Evolutionary conservation across 805 yeast species (phyloP), one percentile per base, ranked within the genome.

Genomic region (Barnettozyma californica): DNA sequence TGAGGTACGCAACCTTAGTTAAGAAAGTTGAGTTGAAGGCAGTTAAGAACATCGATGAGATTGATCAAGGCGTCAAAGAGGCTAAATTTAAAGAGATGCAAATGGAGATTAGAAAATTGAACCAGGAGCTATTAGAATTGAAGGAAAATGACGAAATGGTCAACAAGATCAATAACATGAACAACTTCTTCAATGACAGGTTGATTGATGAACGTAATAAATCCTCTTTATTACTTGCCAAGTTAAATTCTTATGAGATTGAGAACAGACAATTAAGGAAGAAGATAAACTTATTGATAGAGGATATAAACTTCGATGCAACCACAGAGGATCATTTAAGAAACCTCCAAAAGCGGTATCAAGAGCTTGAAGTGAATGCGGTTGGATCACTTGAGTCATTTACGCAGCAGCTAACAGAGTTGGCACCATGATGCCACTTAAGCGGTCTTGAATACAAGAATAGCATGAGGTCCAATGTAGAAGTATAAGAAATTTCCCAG

Each of bases 1-100:
- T 87, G 49, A 70, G 90, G 52, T 87, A 87, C 62, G 95, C 95
- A 1, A 83, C 80, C 19, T 79, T 84, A 49, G 92, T 89, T 3
- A 84, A 86, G 61, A 71, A 72, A 54, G 85, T 87, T 54, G 76
- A 75, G 47, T 83, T 87, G 31, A 65, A 66, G 18, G 95, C 92
- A 0, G 74, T 58, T 20, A 60, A 75, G 46, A 79, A 80, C 57
- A 53, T 61, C 45, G 60, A 56, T 46, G 53, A 53, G 27, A 38
- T 53, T 10, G 40, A 46, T n/a, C 38, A 43, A 38, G 29, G 21
- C 2, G 48, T 51, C 3, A 56, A 57, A 23, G 52, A 51, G 19
- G 54, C 48, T 16, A 50, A 51, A 41, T 31, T 48, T 4, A 29
- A 42, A 11, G 45, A 47, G 25, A 53, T 60, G 59, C 53, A 58